phyloP scores from a whole-genome alignment of 192 early-diverging fungal genomes.

The Entomortierella chlamydospora region DNA sequence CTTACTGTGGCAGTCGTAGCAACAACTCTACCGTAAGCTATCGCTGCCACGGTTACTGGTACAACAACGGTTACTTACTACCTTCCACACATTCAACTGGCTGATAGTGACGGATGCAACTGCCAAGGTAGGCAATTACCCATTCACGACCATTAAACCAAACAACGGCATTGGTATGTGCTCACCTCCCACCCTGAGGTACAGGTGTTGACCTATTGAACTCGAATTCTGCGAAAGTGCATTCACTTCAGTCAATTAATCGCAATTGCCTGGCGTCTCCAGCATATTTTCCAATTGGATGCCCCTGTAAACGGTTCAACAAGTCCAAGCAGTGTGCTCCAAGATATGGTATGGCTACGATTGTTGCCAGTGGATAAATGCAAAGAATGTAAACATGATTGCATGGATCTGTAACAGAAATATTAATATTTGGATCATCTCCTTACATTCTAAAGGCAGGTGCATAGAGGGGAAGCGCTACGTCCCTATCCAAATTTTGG shows the following conservation, averaged over 20 bases:
- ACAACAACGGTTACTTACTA: neutral
- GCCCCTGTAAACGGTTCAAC: slow-evolving; percentile 72
- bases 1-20: neutral
- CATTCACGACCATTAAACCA: slow-evolving; percentile 89
- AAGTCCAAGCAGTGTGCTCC: slow-evolving; percentile 71
- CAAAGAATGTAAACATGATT: too few species aligned
- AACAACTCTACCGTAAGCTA: neutral
- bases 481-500: slow-evolving; percentile 80
- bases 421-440: too few species aligned
- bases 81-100: neutral
- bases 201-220: neutral
- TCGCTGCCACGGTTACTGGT: neutral
- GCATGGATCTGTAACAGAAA: too few species aligned
- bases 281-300: slow-evolving; percentile 77
- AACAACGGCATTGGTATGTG: slow-evolving; percentile 74
- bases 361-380: neutral
- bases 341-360: slow-evolving; percentile 66
- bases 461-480: slow-evolving; percentile 73
- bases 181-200: neutral
- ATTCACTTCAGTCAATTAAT: neutral
- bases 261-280: neutral
- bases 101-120: slow-evolving; percentile 76
- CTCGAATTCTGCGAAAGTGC: neutral
- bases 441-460: slow-evolving; percentile 53
- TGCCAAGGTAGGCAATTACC: slow-evolving; percentile 86